Base-by-base conservation (phyloP, 768 basidiomycete species). In the Gymnopilus dilepis region DNA sequence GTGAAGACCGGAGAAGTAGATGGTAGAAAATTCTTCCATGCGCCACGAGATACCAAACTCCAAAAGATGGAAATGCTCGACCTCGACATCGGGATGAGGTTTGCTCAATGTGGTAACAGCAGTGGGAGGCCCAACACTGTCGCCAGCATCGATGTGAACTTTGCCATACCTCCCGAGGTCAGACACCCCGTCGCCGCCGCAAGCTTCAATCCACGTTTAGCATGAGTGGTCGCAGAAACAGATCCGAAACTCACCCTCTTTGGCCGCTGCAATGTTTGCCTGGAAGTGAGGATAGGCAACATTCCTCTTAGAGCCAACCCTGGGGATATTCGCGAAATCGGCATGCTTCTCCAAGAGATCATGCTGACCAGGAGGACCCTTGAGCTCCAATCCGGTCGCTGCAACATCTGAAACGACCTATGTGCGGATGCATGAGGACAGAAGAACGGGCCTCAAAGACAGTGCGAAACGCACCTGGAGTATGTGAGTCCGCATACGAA, bases 1-100 rank as follows among this genome's bases (percentile, higher is more conserved):
- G 45, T 47, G 21, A 7, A 47, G 45, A 8, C 65, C 65, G 4
- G 59, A 63, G 24, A 66, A 66, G 19, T 45, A 58, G 4, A 63
- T 5, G 7, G 40, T 63, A 5, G 59, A 34, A 43, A 66, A 47
- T 6, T 51, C 54, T 1, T 57, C 30, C 30, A 66, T 58, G 5
- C 17, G 12, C 59, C 62, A 61, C 6, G 50, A 56, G 6, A 66
- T 5, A 0, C 62, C 65, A 13, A 64, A 22, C 6, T 66, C 65
- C 6, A 64, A 21, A 12, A 66, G 37, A 30, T 56, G 51, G 17
- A 66, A 66, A 6, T 43, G 56, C 41, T 66, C 62, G 1, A 42
- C 15, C 9, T 66, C 65, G 4, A 66, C 37, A 12, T 63, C 60
- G 2, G 56, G 53, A 38, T 67, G 62, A 0, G 54, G 38, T n/a